Conservation (phyloP, 805 yeast species). For the Isabelozyma gotoi region DNA sequence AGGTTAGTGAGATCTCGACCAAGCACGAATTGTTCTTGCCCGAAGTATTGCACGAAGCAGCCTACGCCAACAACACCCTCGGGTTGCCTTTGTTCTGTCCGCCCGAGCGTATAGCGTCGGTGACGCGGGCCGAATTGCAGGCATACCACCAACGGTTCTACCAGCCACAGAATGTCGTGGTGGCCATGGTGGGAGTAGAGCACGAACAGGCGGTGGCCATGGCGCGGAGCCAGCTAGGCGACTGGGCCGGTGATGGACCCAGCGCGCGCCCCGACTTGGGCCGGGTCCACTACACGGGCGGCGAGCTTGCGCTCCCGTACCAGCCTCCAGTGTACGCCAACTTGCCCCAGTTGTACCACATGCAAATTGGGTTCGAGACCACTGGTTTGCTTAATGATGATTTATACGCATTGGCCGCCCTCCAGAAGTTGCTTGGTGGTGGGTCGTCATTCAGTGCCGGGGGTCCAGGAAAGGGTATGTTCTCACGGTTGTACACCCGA, state of each 20-base stretch:
- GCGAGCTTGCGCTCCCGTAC: constrained; percentile 38
- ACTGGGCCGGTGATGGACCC: constrained; percentile 38
- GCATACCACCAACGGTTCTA: constrained; percentile 66
- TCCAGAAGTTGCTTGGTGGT: constrained; percentile 91
- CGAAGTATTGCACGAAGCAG: constrained; percentile 84
- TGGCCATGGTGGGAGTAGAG: constrained; percentile 84
- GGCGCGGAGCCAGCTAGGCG: constrained; percentile 63
- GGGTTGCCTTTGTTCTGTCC: constrained; percentile 90
- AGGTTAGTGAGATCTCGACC: constrained; percentile 75
- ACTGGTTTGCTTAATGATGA: constrained; percentile 80
- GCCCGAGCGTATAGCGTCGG: constrained; percentile 55
- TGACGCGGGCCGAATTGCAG: constrained; percentile 52
- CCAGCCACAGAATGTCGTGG: constrained; percentile 78
- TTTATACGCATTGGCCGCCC: constrained; percentile 83
- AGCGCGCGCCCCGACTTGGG: constrained; percentile 36
- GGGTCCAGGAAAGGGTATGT: constrained; percentile 99
- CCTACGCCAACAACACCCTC: constrained; percentile 67
- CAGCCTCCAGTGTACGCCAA: constrained; percentile 42
- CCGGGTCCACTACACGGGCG: constrained; percentile 63
- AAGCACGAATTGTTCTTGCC: constrained; percentile 87
- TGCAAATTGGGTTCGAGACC: constrained; percentile 88
- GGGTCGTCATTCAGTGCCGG: constrained; percentile 98
- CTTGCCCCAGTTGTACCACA: constrained; percentile 77
- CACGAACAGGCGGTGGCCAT: constrained; percentile 66
- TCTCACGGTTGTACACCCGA: constrained; percentile 86